Evolutionary conservation across 768 basidiomycete genomes (phyloP), one percentile per base, ranked within the genome.

Genomic region (Lentinula lateritia): DNA sequence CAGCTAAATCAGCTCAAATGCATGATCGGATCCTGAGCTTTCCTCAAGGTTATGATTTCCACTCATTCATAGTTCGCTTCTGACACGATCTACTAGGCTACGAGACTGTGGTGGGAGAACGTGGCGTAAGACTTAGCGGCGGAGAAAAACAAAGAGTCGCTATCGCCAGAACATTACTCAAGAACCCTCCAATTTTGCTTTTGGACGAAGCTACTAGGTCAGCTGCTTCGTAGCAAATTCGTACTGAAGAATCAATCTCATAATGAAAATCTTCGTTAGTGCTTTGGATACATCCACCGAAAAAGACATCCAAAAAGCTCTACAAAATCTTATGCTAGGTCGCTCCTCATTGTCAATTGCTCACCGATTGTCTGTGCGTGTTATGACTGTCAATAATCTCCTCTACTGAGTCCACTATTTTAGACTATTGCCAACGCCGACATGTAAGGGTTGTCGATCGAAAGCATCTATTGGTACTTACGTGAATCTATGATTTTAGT

Each of bases 91-190:
- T 41, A 13, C 38, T 50, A 81, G 81, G 83, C 6, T 95, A 95
- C 70, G 82, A 90, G 36, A 95, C 94, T 20, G 85, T 88, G 66
- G 87, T 95, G 36, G 94, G 94, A n/a, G 94, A 95, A 74, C 80
- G 94, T 23, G 94, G 93, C 18, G 84, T 95, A 16, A 76, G 93
- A 45, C 74, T 95, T 38, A 88, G 86, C 62, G 94, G 93, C 3
- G 94, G 94, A 9, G 93, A 95, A 77, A 93, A 93, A 74, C 92
- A 95, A 71, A 81, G 93, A 18, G 90, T 94, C 1, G 89, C 92
- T 5, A 92, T 96, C 69, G 93, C 93, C 0, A 76, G 93, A 59
- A 94, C 92, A 6, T 78, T 95, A 48, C 72, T 96, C 55, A 95
- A 95, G 78, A 87, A 93, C 65, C 92, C 93, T 18, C 87, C 87